These are phyloP conservation scores for Blechomonas ayalai DNA, from an alignment of 208 protist species.

Conservation along the genomic window DNA sequence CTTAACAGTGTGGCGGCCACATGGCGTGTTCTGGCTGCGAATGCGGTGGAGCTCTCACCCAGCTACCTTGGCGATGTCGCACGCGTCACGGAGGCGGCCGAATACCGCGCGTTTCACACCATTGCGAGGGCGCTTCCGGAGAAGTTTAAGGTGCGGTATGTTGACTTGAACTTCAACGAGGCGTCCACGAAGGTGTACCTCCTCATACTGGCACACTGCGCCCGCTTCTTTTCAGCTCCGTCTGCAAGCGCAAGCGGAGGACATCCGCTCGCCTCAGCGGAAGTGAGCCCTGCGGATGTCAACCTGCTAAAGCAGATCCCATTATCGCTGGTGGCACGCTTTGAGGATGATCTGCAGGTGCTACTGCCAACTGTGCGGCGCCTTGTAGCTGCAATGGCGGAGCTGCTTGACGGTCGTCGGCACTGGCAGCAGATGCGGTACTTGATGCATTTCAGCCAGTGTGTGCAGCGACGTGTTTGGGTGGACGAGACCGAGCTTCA, in stretches of 20 bases:
- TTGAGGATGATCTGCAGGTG: slow-evolving; percentile 28
- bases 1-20: slow-evolving; percentile 19
- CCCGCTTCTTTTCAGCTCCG: slow-evolving; percentile 37
- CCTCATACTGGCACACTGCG: slow-evolving; percentile 64
- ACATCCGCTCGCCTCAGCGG: slow-evolving; percentile 20
- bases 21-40: slow-evolving; percentile 30
- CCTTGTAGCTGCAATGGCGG: slow-evolving; percentile 35
- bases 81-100: slow-evolving; percentile 34
- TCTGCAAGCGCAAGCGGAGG: slow-evolving; percentile 4
- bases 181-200: slow-evolving; percentile 57
- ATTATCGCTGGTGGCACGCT: slow-evolving; percentile 20
- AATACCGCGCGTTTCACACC: slow-evolving; percentile 52
- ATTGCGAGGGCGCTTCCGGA: slow-evolving; percentile 55
- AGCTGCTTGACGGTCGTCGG: slow-evolving; percentile 38
- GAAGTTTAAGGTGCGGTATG: slow-evolving; percentile 34
- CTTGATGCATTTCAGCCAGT: slow-evolving; percentile 57
- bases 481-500: slow-evolving; percentile 22
- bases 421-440: slow-evolving; percentile 21
- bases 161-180: slow-evolving; percentile 58
- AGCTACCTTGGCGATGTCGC: slow-evolving; percentile 56
- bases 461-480: slow-evolving; percentile 57
- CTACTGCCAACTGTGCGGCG: slow-evolving; percentile 47
- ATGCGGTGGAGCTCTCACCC: slow-evolving; percentile 48
- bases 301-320: slow-evolving; percentile 42
- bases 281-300: slow-evolving; percentile 9